phyloP scores from a whole-genome alignment of 768 basidiomycete species.

The Kwoniella dejecticola region DNA sequence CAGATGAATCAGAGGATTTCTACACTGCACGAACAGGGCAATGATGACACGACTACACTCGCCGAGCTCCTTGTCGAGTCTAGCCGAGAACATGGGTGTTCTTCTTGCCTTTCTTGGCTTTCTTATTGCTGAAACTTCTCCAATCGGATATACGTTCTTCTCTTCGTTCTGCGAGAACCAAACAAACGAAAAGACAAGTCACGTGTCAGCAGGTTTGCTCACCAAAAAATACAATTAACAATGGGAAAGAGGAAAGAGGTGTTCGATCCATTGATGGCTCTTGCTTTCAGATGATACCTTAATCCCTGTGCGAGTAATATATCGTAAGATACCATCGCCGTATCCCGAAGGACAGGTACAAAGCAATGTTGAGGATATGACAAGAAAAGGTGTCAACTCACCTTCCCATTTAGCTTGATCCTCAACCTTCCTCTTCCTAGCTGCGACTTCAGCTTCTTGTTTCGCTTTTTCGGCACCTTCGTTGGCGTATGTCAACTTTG shows the following conservation, averaged over 20 bases:
- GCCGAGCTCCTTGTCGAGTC: conserved; percentile 29
- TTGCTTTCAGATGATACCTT: background rate
- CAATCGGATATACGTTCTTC: conserved; percentile 52
- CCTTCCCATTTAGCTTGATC: conserved; percentile 54
- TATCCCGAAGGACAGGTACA: conserved; percentile 14
- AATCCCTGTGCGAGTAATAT: conserved; percentile 2
- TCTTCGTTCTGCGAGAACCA: conserved; percentile 34
- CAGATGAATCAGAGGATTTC: too few species aligned
- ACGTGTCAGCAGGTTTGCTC: conserved; percentile 22
- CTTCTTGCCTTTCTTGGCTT: conserved; percentile 51
- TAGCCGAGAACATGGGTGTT: conserved; percentile 52
- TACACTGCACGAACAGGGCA: too few species aligned
- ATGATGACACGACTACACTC: background rate
- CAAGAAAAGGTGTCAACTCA: conserved; percentile 26
- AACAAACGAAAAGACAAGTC: conserved; percentile 9
- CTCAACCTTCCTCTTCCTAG: conserved; percentile 51
- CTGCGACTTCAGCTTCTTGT: conserved; percentile 43
- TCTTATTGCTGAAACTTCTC: conserved; percentile 46
- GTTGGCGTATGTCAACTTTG: conserved; percentile 51
- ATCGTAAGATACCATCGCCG: conserved; percentile 22
- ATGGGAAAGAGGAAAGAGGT: background rate
- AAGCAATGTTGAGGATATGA: background rate
- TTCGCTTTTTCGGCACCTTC: conserved; percentile 55
- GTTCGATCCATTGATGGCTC: background rate
- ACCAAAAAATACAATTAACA: background rate